phyloP scores from a whole-genome alignment of 257 asterid genomes.

The Nicotiana sylvestris region DNA sequence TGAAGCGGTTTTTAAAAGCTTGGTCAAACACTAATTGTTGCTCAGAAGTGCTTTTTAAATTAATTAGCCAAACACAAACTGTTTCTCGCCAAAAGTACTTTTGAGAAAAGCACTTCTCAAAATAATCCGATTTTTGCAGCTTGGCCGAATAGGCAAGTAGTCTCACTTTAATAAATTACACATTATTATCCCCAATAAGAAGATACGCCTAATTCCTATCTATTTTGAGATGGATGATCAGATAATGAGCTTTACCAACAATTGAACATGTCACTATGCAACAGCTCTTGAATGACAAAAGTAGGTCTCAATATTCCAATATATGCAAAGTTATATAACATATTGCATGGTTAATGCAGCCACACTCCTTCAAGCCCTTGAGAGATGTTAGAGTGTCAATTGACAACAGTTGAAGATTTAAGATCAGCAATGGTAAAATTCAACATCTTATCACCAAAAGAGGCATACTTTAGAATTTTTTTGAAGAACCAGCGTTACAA shows the following conservation, averaged over 20 bases:
- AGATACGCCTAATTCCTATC: neutral
- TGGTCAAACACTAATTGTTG: no score
- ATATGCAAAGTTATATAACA: neutral
- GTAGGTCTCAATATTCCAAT: neutral
- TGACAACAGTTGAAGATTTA: neutral
- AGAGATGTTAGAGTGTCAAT: neutral
- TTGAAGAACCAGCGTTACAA: neutral
- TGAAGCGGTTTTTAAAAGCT: no score
- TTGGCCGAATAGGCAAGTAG: neutral
- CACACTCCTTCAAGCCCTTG: neutral
- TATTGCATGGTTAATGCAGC: conserved; percentile 1
- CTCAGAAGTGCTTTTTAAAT: no score
- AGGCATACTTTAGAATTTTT: neutral
- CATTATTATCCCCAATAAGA: neutral
- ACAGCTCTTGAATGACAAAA: neutral
- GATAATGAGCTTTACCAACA: neutral
- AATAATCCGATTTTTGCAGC: no score
- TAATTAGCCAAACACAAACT: no score
- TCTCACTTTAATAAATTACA: neutral
- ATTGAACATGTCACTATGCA: neutral
- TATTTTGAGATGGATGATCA: neutral
- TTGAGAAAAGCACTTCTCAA: no score
- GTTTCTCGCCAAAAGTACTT: no score
- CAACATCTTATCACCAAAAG: neutral
- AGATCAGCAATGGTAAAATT: neutral